Conservation (phyloP, 176 grass and related monocot species). For the Eragrostis curvula region DNA sequence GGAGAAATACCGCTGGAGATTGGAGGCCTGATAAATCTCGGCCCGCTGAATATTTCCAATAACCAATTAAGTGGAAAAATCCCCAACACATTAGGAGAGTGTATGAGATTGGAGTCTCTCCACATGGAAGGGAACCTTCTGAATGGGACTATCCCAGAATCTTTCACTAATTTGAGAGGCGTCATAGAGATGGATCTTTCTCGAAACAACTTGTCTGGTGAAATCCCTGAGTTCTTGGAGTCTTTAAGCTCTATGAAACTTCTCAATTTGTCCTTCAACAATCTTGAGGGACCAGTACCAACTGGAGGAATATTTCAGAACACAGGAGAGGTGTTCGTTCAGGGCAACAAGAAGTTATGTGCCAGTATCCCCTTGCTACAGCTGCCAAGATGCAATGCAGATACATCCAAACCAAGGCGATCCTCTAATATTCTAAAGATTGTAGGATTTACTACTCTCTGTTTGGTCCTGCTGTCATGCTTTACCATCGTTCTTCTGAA, state of each 20-base stretch:
- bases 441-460: not conserved
- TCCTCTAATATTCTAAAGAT: not conserved
- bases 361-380: not conserved
- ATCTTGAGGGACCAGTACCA: conserved; percentile 51
- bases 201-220: conserved; percentile 52
- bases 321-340: conserved; percentile 6
- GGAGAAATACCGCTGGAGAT: conserved; percentile 41
- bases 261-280: conserved; percentile 61
- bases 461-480: not conserved
- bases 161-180: not conserved
- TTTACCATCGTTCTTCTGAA: not conserved
- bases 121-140: conserved; percentile 35
- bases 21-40: conserved; percentile 20
- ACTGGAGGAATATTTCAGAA: conserved; percentile 43
- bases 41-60: not conserved
- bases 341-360: conserved; percentile 50
- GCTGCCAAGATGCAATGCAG: conserved; percentile 15
- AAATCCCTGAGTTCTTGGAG: conserved; percentile 36
- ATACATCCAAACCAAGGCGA: not conserved
- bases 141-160: conserved; percentile 32
- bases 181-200: conserved; percentile 18
- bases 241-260: not conserved
- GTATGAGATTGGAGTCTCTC: conserved; percentile 23
- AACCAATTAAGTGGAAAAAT: conserved; percentile 39
- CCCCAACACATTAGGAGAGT: conserved; percentile 20